Conservation (phyloP, 805 yeast species). For the Lipomyces lipofer region DNA sequence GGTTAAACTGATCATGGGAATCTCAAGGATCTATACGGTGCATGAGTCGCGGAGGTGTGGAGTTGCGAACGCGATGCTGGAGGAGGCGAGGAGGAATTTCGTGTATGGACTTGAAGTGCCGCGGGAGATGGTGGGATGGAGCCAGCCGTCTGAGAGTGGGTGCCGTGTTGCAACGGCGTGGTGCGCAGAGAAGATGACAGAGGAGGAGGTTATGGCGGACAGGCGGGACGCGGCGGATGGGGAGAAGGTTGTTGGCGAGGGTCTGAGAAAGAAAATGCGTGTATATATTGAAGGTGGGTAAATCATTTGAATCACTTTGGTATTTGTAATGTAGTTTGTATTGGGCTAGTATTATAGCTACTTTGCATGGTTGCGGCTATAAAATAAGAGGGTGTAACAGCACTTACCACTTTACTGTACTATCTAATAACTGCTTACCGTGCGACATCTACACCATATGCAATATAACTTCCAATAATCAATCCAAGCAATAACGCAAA, state of each 20-base stretch:
- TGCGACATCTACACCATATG: too few species aligned
- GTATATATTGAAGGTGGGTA: constrained; percentile 15
- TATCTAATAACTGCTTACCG: too few species aligned
- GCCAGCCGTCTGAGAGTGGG: constrained; percentile 62
- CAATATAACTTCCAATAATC: too few species aligned
- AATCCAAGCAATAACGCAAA: too few species aligned
- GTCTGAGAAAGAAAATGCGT: constrained; percentile 10
- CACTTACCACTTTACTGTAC: not conserved
- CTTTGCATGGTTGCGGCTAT: not conserved
- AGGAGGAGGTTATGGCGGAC: constrained; percentile 11
- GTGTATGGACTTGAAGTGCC: constrained; percentile 49
- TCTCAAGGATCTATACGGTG: constrained; percentile 45
- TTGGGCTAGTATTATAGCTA: not conserved
- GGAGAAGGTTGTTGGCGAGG: not conserved
- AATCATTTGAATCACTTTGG: too few species aligned
- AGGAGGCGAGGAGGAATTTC: constrained; percentile 42
- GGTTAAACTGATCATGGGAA: constrained; percentile 42
- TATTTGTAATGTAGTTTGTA: too few species aligned
- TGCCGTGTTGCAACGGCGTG: constrained; percentile 47
- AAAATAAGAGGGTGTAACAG: too few species aligned
- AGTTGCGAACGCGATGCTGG: constrained; percentile 45
- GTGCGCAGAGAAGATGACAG: constrained; percentile 22
- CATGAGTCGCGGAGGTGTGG: constrained; percentile 47
- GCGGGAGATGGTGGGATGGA: constrained; percentile 51
- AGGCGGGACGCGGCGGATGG: not conserved